Conservation (phyloP, 2,329 filamentous ascomycete species). For the Fusarium torreyae region DNA sequence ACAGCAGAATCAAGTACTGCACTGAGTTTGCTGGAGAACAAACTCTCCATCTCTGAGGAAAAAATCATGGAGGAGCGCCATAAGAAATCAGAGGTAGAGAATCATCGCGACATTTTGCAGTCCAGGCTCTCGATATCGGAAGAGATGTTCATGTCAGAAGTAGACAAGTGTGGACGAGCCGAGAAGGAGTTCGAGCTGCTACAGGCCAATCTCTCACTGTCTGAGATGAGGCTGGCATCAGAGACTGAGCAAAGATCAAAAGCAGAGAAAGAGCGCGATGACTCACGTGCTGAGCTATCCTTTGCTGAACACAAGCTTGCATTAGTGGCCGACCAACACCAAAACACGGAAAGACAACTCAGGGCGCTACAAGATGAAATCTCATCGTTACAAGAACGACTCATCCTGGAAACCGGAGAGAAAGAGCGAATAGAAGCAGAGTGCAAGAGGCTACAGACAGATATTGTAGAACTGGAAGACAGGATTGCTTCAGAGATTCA, state of each 20-base stretch:
- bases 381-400: neutral
- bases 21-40: neutral
- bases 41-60: neutral
- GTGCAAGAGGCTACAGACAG: neutral
- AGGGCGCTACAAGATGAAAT: neutral
- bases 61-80: neutral
- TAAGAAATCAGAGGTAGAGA: neutral
- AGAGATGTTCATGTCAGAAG: conserved; percentile 1
- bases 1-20: neutral
- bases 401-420: neutral
- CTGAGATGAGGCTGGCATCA: neutral
- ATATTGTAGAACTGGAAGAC: neutral
- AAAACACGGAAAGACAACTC: neutral
- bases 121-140: neutral
- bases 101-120: neutral
- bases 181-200: neutral
- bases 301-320: neutral
- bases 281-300: neutral
- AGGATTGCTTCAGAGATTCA: neutral
- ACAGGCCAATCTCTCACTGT: neutral
- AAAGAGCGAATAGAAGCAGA: neutral
- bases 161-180: neutral
- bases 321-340: neutral
- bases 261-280: neutral
- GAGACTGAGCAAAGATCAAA: neutral